Evolutionary conservation across 139 green algal species (phyloP), one percentile per base, ranked within the genome.

Genomic region (Chlorella sp.): DNA sequence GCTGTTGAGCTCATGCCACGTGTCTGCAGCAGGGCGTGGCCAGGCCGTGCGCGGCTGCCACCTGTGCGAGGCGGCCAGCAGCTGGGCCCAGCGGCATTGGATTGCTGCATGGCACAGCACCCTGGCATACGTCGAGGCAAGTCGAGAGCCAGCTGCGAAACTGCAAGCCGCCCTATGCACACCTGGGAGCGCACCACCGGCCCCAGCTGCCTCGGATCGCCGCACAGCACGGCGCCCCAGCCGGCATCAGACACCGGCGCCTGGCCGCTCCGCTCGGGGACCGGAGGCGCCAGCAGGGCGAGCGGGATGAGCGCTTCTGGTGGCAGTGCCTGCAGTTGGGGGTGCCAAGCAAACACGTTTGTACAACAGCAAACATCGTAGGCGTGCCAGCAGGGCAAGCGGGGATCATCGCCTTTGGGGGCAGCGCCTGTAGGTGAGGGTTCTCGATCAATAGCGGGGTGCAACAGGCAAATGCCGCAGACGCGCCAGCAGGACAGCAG

Each of bases 171-270:
- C n/a, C n/a, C n/a, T n/a, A n/a, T 30, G 46, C 51, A 16, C 34
- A 74, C 70, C 69, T 69, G 73, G 2, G 84, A 93, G 36, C 86
- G 89, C 22, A 95, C 79, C 32, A 96, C 78, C 0, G 94, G 93
- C 0, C 92, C 92, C 44, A 97, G 90, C 92, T 97, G 94, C 40
- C 88, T 86, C 0, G 94, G 92, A 78, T 97, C 94, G 7, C 94
- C 94, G 22, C 90, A 92, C 28, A 97, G 83, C 68, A 97, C 76
- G 19, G 76, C 86, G 16, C 78, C 85, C 73, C 77, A 85, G 32
- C 69, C 60, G 0, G 24, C n/a, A 32, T 84, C 43, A 13, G 34
- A 34, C 0, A 64, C 48, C 1, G 64, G 43, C 30, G 74, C 48
- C 7, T 54, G 13, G 20, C 24, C 65, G 28, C 34, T 2, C 9